Evolutionary conservation across 805 yeast genomes (phyloP).

Genomic region (Hanseniaspora opuntiae): DNA sequence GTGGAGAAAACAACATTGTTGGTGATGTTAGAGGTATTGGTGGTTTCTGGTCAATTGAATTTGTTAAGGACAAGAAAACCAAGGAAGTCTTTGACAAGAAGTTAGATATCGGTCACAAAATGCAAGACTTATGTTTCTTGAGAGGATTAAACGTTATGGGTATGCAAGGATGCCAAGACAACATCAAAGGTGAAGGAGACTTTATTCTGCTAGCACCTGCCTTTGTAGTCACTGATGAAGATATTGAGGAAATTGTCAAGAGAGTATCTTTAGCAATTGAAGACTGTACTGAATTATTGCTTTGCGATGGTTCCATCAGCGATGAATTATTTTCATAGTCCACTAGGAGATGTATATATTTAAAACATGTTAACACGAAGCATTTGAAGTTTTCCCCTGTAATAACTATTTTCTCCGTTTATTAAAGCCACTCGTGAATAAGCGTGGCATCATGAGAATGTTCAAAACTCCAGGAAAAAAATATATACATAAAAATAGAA

Average conservation of each 20-base stretch:
- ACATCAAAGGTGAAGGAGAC: constrained; percentile 27
- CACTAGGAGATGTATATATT: not conserved
- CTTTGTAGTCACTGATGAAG: constrained; percentile 31
- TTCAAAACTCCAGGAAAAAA: not conserved
- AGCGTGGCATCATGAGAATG: not conserved
- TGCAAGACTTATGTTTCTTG: constrained; percentile 27
- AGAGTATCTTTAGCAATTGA: constrained; percentile 30
- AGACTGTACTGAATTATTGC: constrained; percentile 20
- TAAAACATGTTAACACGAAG: not conserved
- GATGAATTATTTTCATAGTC: not conserved
- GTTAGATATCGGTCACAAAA: constrained; percentile 27
- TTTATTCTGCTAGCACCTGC: constrained; percentile 38
- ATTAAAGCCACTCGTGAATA: no score
- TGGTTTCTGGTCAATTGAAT: constrained; percentile 45
- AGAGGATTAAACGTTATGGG: constrained; percentile 40
- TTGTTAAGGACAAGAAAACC: constrained; percentile 39
- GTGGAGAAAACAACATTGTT: constrained; percentile 27
- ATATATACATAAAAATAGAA: not conserved
- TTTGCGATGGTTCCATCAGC: constrained; percentile 16
- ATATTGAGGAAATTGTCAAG: constrained; percentile 30
- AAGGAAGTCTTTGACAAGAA: constrained; percentile 35
- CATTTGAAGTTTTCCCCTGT: no score
- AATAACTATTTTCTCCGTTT: no score
- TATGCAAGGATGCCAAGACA: constrained; percentile 27
- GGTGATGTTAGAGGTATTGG: constrained; percentile 56